Conservation (phyloP, 1,284 basidiomycete species). For the Sporisorium iseilematis-ciliati region DNA sequence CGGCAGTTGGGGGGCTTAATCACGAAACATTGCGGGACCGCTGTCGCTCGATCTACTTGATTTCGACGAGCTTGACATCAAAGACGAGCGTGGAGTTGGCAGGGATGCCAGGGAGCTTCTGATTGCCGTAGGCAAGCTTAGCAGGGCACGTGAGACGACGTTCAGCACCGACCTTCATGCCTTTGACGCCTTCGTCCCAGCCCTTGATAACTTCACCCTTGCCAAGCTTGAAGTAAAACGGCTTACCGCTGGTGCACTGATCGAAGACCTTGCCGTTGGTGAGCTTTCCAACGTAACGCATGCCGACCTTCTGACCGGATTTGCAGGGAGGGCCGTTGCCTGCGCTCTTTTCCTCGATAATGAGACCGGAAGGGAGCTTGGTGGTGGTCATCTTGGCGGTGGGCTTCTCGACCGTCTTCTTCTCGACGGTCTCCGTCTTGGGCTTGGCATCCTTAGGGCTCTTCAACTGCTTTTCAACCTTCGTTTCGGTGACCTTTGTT, state of each 20-base stretch:
- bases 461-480: conserved; percentile 63
- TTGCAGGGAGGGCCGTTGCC: conserved; percentile 87
- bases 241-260: conserved; percentile 86
- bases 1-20: too few relatives aligned
- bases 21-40: too few relatives aligned
- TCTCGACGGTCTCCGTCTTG: conserved; percentile 50
- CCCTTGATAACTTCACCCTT: conserved; percentile 88
- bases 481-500: conserved; percentile 71
- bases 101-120: conserved; percentile 73
- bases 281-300: conserved; percentile 93
- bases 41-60: conserved; percentile 68
- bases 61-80: conserved; percentile 74
- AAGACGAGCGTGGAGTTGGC: conserved; percentile 73
- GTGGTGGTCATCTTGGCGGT: conserved; percentile 67
- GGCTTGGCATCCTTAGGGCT: conserved; percentile 43
- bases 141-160: conserved; percentile 82
- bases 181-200: conserved; percentile 91
- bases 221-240: conserved; percentile 88
- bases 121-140: conserved; percentile 73
- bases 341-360: conserved; percentile 81
- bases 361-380: conserved; percentile 79
- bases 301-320: conserved; percentile 83
- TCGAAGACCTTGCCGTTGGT: conserved; percentile 88
- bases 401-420: conserved; percentile 52
- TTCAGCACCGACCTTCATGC: conserved; percentile 93